Conservation (phyloP, 805 yeast genomes). For the Candida stauntonica region DNA sequence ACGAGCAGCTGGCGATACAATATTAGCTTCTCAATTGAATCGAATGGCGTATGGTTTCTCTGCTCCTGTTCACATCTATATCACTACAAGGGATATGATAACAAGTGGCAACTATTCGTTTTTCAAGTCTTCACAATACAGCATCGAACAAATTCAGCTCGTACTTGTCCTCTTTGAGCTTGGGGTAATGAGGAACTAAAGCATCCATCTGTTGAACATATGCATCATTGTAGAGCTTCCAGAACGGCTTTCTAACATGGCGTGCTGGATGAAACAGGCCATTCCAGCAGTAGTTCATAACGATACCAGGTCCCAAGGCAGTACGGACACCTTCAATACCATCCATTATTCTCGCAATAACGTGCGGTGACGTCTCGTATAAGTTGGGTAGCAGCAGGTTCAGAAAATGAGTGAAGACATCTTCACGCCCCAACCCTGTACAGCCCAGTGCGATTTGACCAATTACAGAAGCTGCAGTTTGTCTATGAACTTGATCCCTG, state of each 20-base stretch:
- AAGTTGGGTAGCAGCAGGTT: constrained; percentile 84
- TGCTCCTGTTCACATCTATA: no score
- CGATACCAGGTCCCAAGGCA: constrained; percentile 71
- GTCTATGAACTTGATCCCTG: constrained; percentile 89
- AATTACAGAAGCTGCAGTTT: constrained; percentile 87
- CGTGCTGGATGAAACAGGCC: constrained; percentile 94
- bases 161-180: constrained; percentile 32
- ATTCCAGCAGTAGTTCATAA: constrained; percentile 73
- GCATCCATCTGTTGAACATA: constrained; percentile 73
- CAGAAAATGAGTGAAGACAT: constrained; percentile 76
- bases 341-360: constrained; percentile 74
- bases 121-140: no score
- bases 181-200: constrained; percentile 80
- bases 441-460: constrained; percentile 79
- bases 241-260: constrained; percentile 77
- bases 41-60: no score
- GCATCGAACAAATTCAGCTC: constrained; percentile 21
- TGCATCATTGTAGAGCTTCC: constrained; percentile 76
- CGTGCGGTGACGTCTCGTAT: constrained; percentile 95
- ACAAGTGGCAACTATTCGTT: no score
- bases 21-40: no score
- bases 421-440: constrained; percentile 71
- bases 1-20: no score
- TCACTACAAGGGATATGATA: no score
- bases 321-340: constrained; percentile 69